A percentile compares a stretch with the other conserved stretches of the same genome.
These are phyloP conservation scores for Ochromonas danica DNA, from an alignment of 108 stramenopile genomes.

Conservation along the genomic window DNA sequence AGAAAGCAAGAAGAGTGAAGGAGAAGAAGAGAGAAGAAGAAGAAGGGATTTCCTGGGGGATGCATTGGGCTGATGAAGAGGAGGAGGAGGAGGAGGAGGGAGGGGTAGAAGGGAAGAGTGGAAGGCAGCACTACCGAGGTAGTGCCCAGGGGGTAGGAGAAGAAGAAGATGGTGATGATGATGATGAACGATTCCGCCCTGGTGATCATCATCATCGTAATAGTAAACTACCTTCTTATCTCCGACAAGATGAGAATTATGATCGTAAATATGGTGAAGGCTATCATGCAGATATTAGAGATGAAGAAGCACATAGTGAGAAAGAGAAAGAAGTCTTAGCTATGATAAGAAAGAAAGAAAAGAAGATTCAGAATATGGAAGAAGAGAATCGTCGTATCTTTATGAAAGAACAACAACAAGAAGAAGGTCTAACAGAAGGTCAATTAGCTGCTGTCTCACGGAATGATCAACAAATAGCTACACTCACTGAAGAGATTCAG, in stretches of 20 bases:
- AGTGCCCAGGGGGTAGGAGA: no score
- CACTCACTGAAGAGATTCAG: background rate
- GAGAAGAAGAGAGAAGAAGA: background rate
- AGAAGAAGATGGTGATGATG: no score
- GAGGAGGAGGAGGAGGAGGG: background rate
- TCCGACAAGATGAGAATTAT: conserved; percentile 24
- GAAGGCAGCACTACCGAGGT: no score
- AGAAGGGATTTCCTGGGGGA: conserved; percentile 5
- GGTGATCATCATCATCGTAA: no score
- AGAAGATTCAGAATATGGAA: conserved; percentile 33
- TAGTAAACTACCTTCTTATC: background rate
- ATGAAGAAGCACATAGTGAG: background rate
- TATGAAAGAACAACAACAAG: conserved; percentile 26
- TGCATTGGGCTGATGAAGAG: background rate
- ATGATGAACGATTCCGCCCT: background rate
- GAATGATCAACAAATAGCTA: background rate
- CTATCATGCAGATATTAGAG: background rate
- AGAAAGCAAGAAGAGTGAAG: background rate
- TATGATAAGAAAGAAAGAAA: conserved; percentile 31
- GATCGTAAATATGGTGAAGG: conserved; percentile 26
- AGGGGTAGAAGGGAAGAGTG: background rate
- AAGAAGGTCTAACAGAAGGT: conserved; percentile 25
- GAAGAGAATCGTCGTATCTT: conserved; percentile 31
- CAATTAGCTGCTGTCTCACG: background rate
- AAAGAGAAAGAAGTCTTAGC: conserved; percentile 2